Evolutionary conservation across 805 yeast genomes (phyloP).

Genomic region (Clavispora santaluciae): DNA sequence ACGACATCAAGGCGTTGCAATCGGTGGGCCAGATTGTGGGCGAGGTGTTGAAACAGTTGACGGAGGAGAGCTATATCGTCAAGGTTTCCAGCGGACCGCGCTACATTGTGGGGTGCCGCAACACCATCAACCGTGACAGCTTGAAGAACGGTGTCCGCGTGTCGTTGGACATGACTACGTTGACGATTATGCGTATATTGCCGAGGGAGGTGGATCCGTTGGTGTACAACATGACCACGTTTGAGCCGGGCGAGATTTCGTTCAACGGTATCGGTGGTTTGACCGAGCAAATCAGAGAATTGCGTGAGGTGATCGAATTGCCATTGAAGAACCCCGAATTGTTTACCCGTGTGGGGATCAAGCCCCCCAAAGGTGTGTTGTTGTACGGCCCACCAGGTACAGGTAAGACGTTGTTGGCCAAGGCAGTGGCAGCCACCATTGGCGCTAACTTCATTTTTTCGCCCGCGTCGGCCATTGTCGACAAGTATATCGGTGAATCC

Average conservation of each 20-base stretch:
- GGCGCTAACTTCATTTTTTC: constrained; percentile 97
- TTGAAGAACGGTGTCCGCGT: constrained; percentile 94
- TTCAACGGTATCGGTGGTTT: constrained; percentile 96
- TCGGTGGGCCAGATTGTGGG: constrained; percentile 97
- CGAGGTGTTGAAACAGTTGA: constrained; percentile 91
- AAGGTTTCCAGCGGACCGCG: constrained; percentile 97
- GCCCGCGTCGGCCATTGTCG: constrained; percentile 98
- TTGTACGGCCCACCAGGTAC: constrained; percentile 99
- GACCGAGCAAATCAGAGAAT: constrained; percentile 90
- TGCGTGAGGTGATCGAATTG: constrained; percentile 94
- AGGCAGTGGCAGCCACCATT: constrained; percentile 97
- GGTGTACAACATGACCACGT: constrained; percentile 96
- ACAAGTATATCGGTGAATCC: constrained; percentile 95
- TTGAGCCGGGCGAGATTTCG: constrained; percentile 95
- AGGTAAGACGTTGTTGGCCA: constrained; percentile 92
- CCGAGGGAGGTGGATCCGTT: constrained; percentile 98
- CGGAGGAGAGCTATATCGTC: constrained; percentile 90
- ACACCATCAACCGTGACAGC: constrained; percentile 77
- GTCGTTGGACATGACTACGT: constrained; percentile 94
- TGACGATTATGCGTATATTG: constrained; percentile 93
- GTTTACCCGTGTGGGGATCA: constrained; percentile 92
- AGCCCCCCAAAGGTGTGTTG: constrained; percentile 97
- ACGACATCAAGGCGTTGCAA: constrained; percentile 94
- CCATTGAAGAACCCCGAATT: constrained; percentile 97
- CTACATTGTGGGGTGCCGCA: constrained; percentile 95